phyloP scores from a whole-genome alignment of 2,329 filamentous ascomycete genomes.

The Sarocladium brachiariae region DNA sequence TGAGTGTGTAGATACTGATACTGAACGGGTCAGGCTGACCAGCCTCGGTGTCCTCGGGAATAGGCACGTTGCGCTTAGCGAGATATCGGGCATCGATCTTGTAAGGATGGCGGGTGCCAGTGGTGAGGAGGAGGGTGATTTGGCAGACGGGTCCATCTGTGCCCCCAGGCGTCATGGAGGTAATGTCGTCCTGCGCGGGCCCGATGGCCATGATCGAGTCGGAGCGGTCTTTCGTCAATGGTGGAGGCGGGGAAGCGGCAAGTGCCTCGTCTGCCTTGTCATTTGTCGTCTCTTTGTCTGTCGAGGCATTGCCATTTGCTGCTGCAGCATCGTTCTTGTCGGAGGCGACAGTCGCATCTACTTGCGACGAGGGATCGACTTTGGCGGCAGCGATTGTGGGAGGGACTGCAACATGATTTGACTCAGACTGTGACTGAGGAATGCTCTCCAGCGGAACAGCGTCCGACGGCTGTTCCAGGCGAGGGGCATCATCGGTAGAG shows the following conservation, averaged over 20 bases:
- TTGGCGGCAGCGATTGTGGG: conserved; percentile 15
- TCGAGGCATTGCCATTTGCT: conserved; percentile 11
- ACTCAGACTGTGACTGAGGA: conserved; percentile 15
- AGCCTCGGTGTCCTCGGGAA: conserved; percentile 56
- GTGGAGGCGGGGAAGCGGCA: conserved; percentile 16
- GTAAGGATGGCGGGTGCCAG: conserved; percentile 79
- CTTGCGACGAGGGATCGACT: neutral
- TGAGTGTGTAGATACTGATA: conserved; percentile 88
- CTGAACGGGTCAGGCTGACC: conserved; percentile 71
- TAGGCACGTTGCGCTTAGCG: conserved; percentile 67
- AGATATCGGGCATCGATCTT: conserved; percentile 85
- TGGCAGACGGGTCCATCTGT: conserved; percentile 45
- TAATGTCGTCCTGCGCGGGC: conserved; percentile 35
- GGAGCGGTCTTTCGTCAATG: conserved; percentile 24
- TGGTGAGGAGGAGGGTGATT: conserved; percentile 79
- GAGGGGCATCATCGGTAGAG: conserved; percentile 19
- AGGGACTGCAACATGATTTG: conserved; percentile 5
- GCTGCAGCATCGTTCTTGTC: conserved; percentile 13
- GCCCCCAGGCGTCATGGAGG: conserved; percentile 23
- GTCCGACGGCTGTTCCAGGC: conserved; percentile 28
- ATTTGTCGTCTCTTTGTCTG: conserved; percentile 25
- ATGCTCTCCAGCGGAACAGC: conserved; percentile 31
- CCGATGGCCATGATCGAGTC: conserved; percentile 36
- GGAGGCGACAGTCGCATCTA: conserved; percentile 7
- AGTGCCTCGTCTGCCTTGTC: conserved; percentile 20